Evolutionary conservation across 345 rosid species (phyloP).

Genomic region (Chamaenerion angustifolium): DNA sequence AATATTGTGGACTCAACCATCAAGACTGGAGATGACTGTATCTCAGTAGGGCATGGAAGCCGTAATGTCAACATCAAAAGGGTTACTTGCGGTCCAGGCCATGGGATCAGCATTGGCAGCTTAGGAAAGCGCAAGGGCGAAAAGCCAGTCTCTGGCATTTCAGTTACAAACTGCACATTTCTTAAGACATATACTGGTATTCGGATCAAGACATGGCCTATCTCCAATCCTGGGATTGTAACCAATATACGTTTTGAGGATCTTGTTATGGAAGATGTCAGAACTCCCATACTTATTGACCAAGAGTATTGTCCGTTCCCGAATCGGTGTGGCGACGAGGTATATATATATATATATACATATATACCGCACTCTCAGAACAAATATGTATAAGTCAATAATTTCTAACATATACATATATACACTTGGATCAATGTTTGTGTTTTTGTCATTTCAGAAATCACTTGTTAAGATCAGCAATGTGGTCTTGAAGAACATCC

Average conservation of each 20-base stretch:
- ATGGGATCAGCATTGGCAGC: conserved; percentile 55
- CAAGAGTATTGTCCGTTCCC: conserved; percentile 24
- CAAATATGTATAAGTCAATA: too few species aligned
- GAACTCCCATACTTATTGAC: conserved; percentile 23
- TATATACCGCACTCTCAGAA: too few species aligned
- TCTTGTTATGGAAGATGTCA: conserved; percentile 17
- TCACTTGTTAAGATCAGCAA: conserved; percentile 37
- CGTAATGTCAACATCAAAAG: conserved; percentile 11
- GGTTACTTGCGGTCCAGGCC: conserved; percentile 57
- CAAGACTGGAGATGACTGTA: conserved; percentile 52
- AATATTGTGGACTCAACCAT: conserved; percentile 20
- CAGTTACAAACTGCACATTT: conserved; percentile 21
- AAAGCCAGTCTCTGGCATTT: conserved; percentile 22
- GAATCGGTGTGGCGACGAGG: conserved; percentile 6
- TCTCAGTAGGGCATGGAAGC: conserved; percentile 44
- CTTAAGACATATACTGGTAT: conserved; percentile 24
- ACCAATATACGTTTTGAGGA: conserved; percentile 23
- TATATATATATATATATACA: background rate
- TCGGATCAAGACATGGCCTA: conserved; percentile 57
- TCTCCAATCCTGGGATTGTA: conserved; percentile 11
- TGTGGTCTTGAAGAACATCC: conserved; percentile 27
- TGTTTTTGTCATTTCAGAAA: background rate
- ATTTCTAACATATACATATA: too few species aligned
- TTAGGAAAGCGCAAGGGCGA: conserved; percentile 31
- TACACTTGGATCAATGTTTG: too few species aligned